Evolutionary conservation across 2,329 filamentous ascomycete genomes (phyloP), one percentile per base, ranked within the genome.

Genomic region (Coniosporium tulheliwenetii): DNA sequence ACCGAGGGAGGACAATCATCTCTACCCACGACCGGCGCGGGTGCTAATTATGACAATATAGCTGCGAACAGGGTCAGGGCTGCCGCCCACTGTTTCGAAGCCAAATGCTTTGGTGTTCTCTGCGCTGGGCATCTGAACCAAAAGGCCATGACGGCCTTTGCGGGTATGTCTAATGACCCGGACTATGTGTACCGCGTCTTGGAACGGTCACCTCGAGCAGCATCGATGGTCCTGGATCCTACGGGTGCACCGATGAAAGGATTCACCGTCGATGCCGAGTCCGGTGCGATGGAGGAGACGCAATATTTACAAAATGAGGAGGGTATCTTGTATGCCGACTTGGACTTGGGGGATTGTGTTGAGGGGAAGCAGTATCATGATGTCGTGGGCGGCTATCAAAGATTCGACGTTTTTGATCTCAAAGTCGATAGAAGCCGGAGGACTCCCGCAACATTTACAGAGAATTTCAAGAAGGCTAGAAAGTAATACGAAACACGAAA

Each of bases 321-420:
- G 44, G 69, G 59, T 0, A 64, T 75, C 5, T 37, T 71, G 7
- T 74, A 73, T 47, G 67, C 67, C 0, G 68, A 73, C 42, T 43
- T 75, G 43, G 56, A 73, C 47, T 43, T 73, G 4, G 56, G 59
- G 0, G 58, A 64, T 3, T 71, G 67, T 33, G 54, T 75, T 0
- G 71, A 75, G 45, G 66, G 66, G 0, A 75, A 75, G 46, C 71
- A 74, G 49, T 74, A 68, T 44, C 71, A 73, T 43, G 71, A 75
- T 51, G 61, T 72, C 2, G 67, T 69, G 1, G 71, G 70, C 1
- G 69, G 69, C 0, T 74, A 75, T 52, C 71, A 75, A 50, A 54
- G 71, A 2, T 50, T 69, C 2, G 70, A 75, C 49, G 57, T 75
- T 1, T 75, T 75, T 46, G 57, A 70, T 29, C 40, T 74, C 8